Evolutionary conservation across 2,329 filamentous ascomycete species (phyloP).

Genomic region (Colletotrichum magnum): DNA sequence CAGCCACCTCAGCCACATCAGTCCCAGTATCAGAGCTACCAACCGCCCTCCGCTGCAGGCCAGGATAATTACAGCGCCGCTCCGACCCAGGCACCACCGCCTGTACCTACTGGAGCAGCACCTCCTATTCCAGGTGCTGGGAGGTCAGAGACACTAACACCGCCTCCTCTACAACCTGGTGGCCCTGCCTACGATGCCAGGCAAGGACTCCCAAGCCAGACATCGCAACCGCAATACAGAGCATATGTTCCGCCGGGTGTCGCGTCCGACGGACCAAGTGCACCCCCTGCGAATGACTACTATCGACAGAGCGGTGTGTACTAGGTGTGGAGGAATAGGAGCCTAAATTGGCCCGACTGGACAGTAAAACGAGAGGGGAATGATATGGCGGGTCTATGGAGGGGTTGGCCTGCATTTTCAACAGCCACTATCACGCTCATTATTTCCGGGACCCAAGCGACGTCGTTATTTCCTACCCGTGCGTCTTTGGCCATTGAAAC

Average conservation of each 20-base stretch:
- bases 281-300: conserved; percentile 68
- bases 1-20: conserved; percentile 48
- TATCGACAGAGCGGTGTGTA: conserved; percentile 63
- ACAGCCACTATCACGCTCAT: conserved; percentile 19
- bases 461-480: not conserved
- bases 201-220: conserved; percentile 65
- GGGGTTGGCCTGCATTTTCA: conserved; percentile 2
- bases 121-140: conserved; percentile 55
- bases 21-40: conserved; percentile 61
- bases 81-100: conserved; percentile 47
- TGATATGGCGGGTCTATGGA: not conserved
- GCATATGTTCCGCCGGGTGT: conserved; percentile 68
- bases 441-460: conserved; percentile 12
- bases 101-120: conserved; percentile 54
- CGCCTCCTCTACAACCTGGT: conserved; percentile 60
- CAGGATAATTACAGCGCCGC: conserved; percentile 49
- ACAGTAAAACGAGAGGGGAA: no score
- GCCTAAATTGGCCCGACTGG: no score
- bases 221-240: conserved; percentile 67
- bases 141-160: conserved; percentile 45
- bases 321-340: conserved; percentile 8
- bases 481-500: not conserved
- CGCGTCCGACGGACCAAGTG: conserved; percentile 58
- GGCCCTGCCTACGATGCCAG: conserved; percentile 64
- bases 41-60: conserved; percentile 49